phyloP scores from a whole-genome alignment of 345 rosid species.

The Sonneratia caseolaris region DNA sequence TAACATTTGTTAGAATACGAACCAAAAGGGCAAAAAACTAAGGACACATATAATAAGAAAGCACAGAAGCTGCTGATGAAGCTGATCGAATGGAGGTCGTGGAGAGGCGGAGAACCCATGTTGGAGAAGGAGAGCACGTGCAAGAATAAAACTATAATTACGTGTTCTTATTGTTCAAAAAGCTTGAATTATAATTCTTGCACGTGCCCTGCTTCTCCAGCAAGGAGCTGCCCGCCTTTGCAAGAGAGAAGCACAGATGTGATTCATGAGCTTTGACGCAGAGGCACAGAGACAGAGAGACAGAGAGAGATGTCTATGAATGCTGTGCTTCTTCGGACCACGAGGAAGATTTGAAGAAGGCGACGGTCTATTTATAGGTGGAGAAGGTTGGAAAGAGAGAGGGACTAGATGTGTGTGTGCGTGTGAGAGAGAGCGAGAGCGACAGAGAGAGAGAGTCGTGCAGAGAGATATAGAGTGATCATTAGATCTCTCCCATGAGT shows the following conservation, averaged over 20 bases:
- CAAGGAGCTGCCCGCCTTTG: constrained; percentile 39
- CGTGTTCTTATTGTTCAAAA: too few species aligned
- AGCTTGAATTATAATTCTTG: constrained; percentile 16
- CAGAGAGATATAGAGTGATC: too few species aligned
- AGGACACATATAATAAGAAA: too few species aligned
- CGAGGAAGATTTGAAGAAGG: constrained; percentile 13
- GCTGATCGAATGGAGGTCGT: not conserved
- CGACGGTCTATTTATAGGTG: constrained; percentile 32
- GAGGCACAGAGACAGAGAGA: not conserved
- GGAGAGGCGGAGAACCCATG: constrained; percentile 45
- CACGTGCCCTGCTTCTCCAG: constrained; percentile 99
- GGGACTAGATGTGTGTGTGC: not conserved
- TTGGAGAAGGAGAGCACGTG: constrained; percentile 99
- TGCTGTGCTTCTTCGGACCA: not conserved
- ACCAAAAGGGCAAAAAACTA: too few species aligned
- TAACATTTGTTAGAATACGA: too few species aligned
- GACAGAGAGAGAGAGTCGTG: too few species aligned
- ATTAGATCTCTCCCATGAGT: too few species aligned
- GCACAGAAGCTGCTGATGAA: not conserved
- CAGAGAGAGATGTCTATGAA: not conserved
- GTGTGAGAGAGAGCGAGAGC: too few species aligned
- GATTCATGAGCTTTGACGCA: not conserved
- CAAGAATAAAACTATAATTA: constrained; percentile 17
- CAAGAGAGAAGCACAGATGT: not conserved
- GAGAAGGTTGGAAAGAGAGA: not conserved